Evolutionary conservation across 73 alveolate species (phyloP), one percentile per base, ranked within the genome.

Genomic region (Paramecium caudatum): DNA sequence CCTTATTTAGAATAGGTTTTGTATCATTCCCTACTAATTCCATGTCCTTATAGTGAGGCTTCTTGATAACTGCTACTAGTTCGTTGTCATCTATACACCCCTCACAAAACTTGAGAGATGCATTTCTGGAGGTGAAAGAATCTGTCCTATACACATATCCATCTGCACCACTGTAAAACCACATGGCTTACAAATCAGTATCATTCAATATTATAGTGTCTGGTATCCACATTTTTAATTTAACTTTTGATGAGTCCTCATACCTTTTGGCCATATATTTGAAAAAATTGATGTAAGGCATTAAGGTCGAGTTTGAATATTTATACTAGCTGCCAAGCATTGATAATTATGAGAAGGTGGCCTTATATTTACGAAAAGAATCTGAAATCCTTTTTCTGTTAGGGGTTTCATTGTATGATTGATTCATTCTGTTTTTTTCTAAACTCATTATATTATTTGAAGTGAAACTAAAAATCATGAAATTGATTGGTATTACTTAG

Each of bases 181-280:
- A 97, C 91, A 93, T 96, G 50, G 97, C 97, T 13, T 92, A 49
- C 47, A 95, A 92, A 92, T 93, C 96, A 12, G 91, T 55, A 81
- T 97, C 99, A 94, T 97, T 97, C 62, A 96, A 94, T 23, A 97
- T 98, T 7, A 96, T 92, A 13, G 99, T 97, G 90, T 97, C 99
- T 36, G 99, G 99, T 7, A 97, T 91, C 95, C 95, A 94, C 21
- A 97, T 69, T 94, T 95, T 94, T 61, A 97, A 91, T 90, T 96
- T 96, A 25, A 91, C 33, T 62, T 70, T 86, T 21, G 82, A 82
- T 23, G 94, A 47, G 82, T 95, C 95, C 65, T 95, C 93, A 86
- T 86, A 45, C 34, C 84, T 86, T 33, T 47, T 86, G 39, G 93
- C 93, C 90, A 86, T 37, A 25, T 86, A 86, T 86, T 86, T 86